Percentiles rank a stretch among this genome's conserved stretches.
These are phyloP conservation scores for Inga laurina DNA, from an alignment of 306 rosid genomes.

Conservation along the genomic window DNA sequence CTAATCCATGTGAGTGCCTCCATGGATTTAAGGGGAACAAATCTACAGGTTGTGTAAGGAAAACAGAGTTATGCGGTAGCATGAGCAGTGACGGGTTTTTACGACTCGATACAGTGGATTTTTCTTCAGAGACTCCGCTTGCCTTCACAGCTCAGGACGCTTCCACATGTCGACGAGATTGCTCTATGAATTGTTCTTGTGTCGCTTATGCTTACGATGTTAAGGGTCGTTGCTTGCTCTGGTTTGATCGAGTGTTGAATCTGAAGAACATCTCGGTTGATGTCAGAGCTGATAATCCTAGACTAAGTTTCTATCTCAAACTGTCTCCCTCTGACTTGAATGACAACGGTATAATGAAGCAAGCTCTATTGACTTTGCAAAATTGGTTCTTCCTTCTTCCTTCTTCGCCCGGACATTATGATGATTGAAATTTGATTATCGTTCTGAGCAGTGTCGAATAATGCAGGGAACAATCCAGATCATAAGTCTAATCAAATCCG, in stretches of 20 bases:
- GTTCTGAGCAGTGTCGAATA: neutral
- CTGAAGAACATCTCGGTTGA: slow-evolving; percentile 1
- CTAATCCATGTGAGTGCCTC: neutral
- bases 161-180: neutral
- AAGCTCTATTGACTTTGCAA: neutral
- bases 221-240: neutral
- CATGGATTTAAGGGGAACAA: slow-evolving; percentile 10
- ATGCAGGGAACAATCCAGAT: neutral
- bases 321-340: neutral
- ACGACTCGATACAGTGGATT: neutral
- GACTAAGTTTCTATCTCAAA: neutral
- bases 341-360: neutral
- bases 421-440: neutral
- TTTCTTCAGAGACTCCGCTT: neutral
- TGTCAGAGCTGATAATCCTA: neutral
- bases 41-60: slow-evolving; percentile 1
- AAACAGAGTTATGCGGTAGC: neutral
- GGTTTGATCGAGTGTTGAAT: neutral
- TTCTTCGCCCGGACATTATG: neutral
- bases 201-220: neutral
- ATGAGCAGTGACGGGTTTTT: neutral
- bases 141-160: neutral
- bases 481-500: neutral
- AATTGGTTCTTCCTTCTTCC: neutral
- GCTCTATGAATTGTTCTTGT: neutral